Conservation (phyloP, 1,139 yeast genomes). For the Suhomyces bribrorum region DNA sequence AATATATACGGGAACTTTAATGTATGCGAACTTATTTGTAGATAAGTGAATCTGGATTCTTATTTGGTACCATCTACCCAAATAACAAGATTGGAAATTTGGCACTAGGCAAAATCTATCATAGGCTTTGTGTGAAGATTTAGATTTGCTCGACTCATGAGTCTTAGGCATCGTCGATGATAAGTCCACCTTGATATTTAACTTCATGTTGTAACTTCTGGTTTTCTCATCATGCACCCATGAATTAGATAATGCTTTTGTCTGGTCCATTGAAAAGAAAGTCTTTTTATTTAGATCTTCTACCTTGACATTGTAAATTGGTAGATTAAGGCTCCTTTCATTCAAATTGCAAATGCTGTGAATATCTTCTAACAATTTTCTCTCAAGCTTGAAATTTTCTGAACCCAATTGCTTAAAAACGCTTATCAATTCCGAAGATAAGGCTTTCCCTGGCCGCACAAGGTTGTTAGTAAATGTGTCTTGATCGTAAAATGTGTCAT, state of each 20-base stretch:
- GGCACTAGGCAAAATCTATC: conserved; percentile 25
- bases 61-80: conserved; percentile 25
- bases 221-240: conserved; percentile 8
- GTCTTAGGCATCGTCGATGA: conserved; percentile 7
- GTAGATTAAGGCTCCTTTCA: conserved; percentile 31
- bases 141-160: neutral
- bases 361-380: conserved; percentile 33
- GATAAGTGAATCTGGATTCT: conserved; percentile 19
- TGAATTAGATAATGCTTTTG: conserved; percentile 1
- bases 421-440: conserved; percentile 23
- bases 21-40: conserved; percentile 20
- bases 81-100: conserved; percentile 25
- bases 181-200: conserved; percentile 12
- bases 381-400: conserved; percentile 32
- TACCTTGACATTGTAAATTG: conserved; percentile 16
- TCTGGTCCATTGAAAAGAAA: neutral
- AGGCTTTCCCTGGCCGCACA: conserved; percentile 23
- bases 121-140: conserved; percentile 11
- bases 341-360: conserved; percentile 29
- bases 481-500: conserved; percentile 18
- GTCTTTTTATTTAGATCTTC: conserved; percentile 1
- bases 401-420: conserved; percentile 25
- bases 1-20: conserved; percentile 22
- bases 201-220: conserved; percentile 4
- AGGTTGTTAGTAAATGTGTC: conserved; percentile 31